Conservation (phyloP, 345 rosid genomes). For the Citrus unshiu region DNA sequence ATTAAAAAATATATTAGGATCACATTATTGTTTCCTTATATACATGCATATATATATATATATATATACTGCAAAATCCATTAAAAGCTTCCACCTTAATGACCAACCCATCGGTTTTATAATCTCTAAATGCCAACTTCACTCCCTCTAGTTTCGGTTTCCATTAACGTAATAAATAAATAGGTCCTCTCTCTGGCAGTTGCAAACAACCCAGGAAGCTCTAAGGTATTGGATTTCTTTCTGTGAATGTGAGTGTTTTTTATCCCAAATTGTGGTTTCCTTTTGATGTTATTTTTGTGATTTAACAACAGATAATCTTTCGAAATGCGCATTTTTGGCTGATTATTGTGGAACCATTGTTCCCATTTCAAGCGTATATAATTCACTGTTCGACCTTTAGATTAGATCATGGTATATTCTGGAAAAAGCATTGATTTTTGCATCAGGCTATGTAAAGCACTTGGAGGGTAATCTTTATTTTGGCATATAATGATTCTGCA, state of each 20-base stretch:
- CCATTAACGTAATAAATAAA: not conserved
- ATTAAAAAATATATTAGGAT: too few species aligned
- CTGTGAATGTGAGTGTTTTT: not conserved
- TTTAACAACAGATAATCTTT: not conserved
- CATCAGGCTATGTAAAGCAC: not conserved
- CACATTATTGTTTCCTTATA: not conserved
- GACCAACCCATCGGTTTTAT: not conserved
- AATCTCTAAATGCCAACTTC: not conserved
- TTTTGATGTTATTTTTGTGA: not conserved
- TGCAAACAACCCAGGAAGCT: not conserved
- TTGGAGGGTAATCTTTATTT: not conserved
- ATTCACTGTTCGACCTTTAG: not conserved
- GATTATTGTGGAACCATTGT: not conserved
- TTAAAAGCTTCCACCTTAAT: not conserved
- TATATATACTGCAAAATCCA: not conserved
- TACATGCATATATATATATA: too few species aligned
- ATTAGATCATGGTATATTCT: conserved; percentile 1
- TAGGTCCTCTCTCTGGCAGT: not conserved
- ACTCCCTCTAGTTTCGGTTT: not conserved
- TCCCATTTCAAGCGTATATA: not conserved
- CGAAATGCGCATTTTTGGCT: not conserved
- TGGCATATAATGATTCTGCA: not conserved
- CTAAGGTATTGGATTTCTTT: conserved; percentile 8
- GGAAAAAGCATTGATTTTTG: not conserved
- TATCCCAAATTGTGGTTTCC: not conserved